These are phyloP conservation scores for Acanthamoeba triangularis DNA, from an alignment of 208 protist genomes.

Conservation along the genomic window DNA sequence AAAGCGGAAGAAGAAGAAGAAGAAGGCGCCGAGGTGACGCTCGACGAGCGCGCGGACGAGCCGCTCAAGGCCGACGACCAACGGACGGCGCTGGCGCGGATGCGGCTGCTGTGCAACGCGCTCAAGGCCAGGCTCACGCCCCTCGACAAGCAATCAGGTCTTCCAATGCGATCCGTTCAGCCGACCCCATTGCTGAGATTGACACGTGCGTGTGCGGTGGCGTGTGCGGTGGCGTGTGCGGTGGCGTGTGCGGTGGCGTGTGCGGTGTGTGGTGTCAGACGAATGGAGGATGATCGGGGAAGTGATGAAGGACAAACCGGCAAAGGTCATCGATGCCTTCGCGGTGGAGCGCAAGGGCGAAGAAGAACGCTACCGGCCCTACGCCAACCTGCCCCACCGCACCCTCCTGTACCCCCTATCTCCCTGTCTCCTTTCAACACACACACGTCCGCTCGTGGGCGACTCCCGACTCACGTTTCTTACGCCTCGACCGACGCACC, in stretches of 20 bases:
- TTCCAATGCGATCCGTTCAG: background rate
- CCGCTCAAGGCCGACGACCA: background rate
- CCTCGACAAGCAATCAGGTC: background rate
- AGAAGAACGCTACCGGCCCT: background rate
- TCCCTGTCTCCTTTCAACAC: background rate
- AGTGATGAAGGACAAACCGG: background rate
- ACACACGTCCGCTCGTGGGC: background rate
- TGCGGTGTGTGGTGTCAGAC: background rate
- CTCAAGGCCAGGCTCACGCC: slow-evolving; percentile 18
- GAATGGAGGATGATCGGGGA: background rate
- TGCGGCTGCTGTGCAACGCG: slow-evolving; percentile 4
- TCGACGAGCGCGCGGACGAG: background rate
- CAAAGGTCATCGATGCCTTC: background rate
- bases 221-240: too few relatives aligned
- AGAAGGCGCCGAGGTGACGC: background rate
- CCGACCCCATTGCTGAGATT: background rate
- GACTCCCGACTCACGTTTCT: too few relatives aligned
- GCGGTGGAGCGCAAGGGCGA: slow-evolving; percentile 39
- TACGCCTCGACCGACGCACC: background rate
- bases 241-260: too few relatives aligned
- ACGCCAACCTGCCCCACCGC: background rate
- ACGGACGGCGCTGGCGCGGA: background rate
- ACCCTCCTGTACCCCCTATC: background rate
- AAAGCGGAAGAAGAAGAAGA: background rate
- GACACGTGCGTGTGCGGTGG: background rate